Base-by-base conservation (phyloP, 2,329 filamentous ascomycete genomes). In the Verticillium klebahnii region DNA sequence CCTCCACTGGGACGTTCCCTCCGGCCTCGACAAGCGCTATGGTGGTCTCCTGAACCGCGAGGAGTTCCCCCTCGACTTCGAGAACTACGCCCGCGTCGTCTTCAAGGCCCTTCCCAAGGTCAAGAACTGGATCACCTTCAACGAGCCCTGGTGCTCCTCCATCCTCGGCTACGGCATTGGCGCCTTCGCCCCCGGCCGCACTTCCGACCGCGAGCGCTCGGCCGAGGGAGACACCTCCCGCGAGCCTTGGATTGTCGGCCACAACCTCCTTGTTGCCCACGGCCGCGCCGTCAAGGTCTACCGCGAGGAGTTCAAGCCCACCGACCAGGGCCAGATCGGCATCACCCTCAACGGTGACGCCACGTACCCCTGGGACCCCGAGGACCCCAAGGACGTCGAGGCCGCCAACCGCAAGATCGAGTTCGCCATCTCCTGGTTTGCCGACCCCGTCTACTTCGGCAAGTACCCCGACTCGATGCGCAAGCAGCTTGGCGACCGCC, bases 81-180 rank as follows among this genome's bases (percentile, higher is more conserved):
- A 89, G 68, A 79, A 89, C 76, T 96, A 93, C 72, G 89, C 92
- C 11, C 87, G 89, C 64, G 80, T 92, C 56, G 81, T 92, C 69
- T 96, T 93, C 78, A 82, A 89, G 72, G 85, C 87, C 1, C 82
- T 96, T 57, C 84, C 87, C 60, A 89, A 88, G 74, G 91, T 93
- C 70, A 92, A 92, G 80, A 83, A 91, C 77, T 96, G 92, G 92
- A 91, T 93, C 74, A 95, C 91, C 31, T 92, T 94, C 78, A 95
- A 95, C 74, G 92, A 96, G 79, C 92, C 92, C 3, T 95, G 90
- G 87, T 96, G 91, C 77, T 91, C 87, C 66, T 86, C 89, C 59
- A 88, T 95, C 64, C 82, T 95, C 52, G 92, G 92, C 39, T 95
- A 94, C 77, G 90, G 84, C 71, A 86, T 84, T 52, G 92, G 92